These are phyloP conservation scores for Wickerhamomyces mucosus DNA, from an alignment of 805 yeast genomes.

Conservation along the genomic window DNA sequence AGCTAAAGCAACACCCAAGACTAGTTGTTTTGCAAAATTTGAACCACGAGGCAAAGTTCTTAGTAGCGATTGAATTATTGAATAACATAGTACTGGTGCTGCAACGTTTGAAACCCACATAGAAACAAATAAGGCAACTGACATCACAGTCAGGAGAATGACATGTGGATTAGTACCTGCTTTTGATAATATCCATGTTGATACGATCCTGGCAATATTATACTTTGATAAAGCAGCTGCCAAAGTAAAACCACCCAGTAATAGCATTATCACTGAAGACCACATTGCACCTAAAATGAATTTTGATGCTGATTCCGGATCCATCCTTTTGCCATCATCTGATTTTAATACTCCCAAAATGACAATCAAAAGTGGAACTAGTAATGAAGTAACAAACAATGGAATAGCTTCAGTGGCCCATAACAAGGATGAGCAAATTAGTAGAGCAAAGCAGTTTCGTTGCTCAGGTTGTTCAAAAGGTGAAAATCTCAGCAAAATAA, in stretches of 20 bases:
- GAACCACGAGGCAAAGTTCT: constrained; percentile 76
- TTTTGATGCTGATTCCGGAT: constrained; percentile 58
- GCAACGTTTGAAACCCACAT: constrained; percentile 98
- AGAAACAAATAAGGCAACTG: constrained; percentile 74
- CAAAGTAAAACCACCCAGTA: constrained; percentile 87
- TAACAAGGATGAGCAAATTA: constrained; percentile 70
- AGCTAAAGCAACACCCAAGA: constrained; percentile 87
- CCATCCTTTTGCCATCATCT: constrained; percentile 43
- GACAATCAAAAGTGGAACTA: constrained; percentile 77
- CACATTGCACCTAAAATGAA: constrained; percentile 85
- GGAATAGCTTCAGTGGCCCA: constrained; percentile 98
- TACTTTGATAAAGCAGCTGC: constrained; percentile 93
- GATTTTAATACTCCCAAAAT: constrained; percentile 59
- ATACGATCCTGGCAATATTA: constrained; percentile 76
- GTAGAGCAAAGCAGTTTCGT: constrained; percentile 76
- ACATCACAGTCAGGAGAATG: constrained; percentile 73
- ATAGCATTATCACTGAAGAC: constrained; percentile 85
- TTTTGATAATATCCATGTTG: constrained; percentile 68
- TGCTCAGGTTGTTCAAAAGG: constrained; percentile 51
- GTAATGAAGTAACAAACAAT: constrained; percentile 75
- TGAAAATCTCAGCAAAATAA: constrained; percentile 32
- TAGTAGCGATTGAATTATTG: constrained; percentile 83
- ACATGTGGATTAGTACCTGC: constrained; percentile 83
- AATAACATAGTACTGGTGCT: constrained; percentile 87
- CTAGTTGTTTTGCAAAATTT: constrained; percentile 71